Conservation (phyloP, 2,329 filamentous ascomycete species). For the Pyrenophora seminiperda region DNA sequence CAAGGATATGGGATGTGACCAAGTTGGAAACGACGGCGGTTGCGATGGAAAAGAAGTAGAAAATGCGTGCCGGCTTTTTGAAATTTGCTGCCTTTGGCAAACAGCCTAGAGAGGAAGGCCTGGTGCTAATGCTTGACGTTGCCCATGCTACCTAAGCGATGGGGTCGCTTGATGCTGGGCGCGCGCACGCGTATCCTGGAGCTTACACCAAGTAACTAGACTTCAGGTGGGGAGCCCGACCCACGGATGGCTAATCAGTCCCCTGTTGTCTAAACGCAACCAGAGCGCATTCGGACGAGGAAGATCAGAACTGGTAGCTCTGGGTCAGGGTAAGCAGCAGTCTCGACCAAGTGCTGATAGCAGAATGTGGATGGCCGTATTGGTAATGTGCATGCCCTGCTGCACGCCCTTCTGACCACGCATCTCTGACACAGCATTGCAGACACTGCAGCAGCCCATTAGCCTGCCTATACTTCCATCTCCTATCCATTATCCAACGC, state of each 20-base stretch:
- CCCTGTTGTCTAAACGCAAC: not conserved
- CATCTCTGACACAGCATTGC: constrained; percentile 8
- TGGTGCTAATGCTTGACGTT: constrained; percentile 25
- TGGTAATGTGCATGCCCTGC: constrained; percentile 1
- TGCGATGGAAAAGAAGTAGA: constrained; percentile 8
- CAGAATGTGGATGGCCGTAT: constrained; percentile 1
- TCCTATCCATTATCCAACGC: not conserved
- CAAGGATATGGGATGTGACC: not conserved
- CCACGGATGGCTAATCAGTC: constrained; percentile 12
- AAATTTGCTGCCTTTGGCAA: constrained; percentile 12
- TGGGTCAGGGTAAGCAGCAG: constrained; percentile 12
- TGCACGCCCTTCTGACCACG: constrained; percentile 1
- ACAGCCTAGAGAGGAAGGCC: constrained; percentile 6
- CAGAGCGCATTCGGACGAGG: constrained; percentile 8
- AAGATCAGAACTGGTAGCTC: constrained; percentile 3
- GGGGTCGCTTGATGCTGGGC: constrained; percentile 29
- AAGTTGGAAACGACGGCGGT: constrained; percentile 21
- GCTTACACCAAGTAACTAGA: constrained; percentile 11
- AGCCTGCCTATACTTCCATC: not conserved
- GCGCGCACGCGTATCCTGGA: constrained; percentile 21
- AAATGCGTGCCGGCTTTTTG: constrained; percentile 1
- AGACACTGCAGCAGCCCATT: constrained; percentile 2
- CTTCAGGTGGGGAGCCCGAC: constrained; percentile 17
- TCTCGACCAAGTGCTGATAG: constrained; percentile 14
- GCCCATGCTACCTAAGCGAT: constrained; percentile 28